Percentiles rank a stretch among this genome's conserved stretches.
These are phyloP conservation scores for Zygotorulaspora sp. DNA, from an alignment of 805 yeast species.

Conservation along the genomic window DNA sequence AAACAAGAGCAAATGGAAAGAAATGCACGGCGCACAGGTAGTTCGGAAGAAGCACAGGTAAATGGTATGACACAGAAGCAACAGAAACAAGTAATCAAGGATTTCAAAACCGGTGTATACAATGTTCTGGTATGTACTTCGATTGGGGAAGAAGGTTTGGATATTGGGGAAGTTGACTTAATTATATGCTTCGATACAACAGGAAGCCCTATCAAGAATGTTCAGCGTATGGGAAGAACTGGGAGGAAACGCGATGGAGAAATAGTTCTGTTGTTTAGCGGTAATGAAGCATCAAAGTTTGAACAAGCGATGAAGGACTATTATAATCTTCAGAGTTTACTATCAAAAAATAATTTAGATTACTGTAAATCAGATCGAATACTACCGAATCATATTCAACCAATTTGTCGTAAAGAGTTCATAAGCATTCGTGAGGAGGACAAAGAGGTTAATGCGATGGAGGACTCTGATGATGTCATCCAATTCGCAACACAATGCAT, in stretches of 20 bases:
- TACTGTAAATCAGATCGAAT: slow-evolving; percentile 58
- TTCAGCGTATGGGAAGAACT: slow-evolving; percentile 97
- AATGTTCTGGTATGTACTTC: slow-evolving; percentile 92
- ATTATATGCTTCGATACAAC: slow-evolving; percentile 92
- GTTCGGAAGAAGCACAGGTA: slow-evolving; percentile 71
- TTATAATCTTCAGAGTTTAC: slow-evolving; percentile 66
- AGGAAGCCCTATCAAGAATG: slow-evolving; percentile 84
- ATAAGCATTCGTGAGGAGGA: slow-evolving; percentile 74
- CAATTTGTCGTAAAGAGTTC: slow-evolving; percentile 50
- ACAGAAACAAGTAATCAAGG: slow-evolving; percentile 72
- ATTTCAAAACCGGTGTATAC: slow-evolving; percentile 66
- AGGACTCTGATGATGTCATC: slow-evolving; percentile 64
- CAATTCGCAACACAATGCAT: slow-evolving; percentile 63
- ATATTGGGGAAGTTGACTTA: slow-evolving; percentile 95
- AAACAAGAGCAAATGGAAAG: slow-evolving; percentile 35
- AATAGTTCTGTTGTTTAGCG: slow-evolving; percentile 68
- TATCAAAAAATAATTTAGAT: slow-evolving; percentile 44
- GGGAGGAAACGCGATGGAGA: slow-evolving; percentile 92
- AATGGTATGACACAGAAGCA: slow-evolving; percentile 88
- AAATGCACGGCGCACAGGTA: slow-evolving; percentile 44
- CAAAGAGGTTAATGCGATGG: slow-evolving; percentile 46
- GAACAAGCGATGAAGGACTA: slow-evolving; percentile 83
- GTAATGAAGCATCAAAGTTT: slow-evolving; percentile 73
- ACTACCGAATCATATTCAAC: slow-evolving; percentile 53
- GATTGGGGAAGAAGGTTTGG: slow-evolving; percentile 97